phyloP scores from a whole-genome alignment of 495 filamentous ascomycete species.

The Hyaloscypha bicolor region DNA sequence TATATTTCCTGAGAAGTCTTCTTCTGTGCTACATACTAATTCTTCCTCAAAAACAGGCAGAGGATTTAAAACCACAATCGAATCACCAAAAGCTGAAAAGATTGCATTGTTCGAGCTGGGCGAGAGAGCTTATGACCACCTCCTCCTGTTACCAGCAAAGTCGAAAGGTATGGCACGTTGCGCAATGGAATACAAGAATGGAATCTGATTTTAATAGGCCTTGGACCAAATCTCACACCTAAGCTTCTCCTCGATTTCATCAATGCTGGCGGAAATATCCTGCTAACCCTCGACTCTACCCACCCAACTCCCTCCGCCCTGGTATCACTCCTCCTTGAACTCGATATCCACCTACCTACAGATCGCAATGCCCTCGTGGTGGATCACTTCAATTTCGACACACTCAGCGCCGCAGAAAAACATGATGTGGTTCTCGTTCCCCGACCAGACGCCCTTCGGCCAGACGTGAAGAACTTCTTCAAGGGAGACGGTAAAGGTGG shows the following conservation, averaged over 20 bases:
- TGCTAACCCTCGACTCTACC: slow-evolving; percentile 81
- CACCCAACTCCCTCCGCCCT: slow-evolving; percentile 73
- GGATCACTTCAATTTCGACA: slow-evolving; percentile 95
- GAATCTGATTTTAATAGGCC: slow-evolving; percentile 51
- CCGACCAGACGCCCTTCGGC: slow-evolving; percentile 58
- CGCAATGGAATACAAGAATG: slow-evolving; percentile 1
- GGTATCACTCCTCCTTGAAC: slow-evolving; percentile 82
- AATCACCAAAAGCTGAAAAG: slow-evolving; percentile 83
- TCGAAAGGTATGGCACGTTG: slow-evolving; percentile 68
- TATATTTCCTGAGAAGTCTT: not conserved
- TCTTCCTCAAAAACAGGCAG: slow-evolving; percentile 55
- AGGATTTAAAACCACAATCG: slow-evolving; percentile 77
- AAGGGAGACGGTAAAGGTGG: slow-evolving; percentile 53
- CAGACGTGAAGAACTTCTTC: slow-evolving; percentile 81
- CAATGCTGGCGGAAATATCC: slow-evolving; percentile 88
- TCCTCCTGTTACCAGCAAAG: slow-evolving; percentile 83
- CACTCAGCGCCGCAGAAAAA: slow-evolving; percentile 69
- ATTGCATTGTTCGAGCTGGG: slow-evolving; percentile 85
- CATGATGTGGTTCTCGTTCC: slow-evolving; percentile 88
- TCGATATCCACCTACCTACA: slow-evolving; percentile 85
- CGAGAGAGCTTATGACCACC: slow-evolving; percentile 86
- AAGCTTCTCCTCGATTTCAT: slow-evolving; percentile 88
- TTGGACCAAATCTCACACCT: slow-evolving; percentile 85
- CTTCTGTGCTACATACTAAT: slow-evolving; percentile 21
- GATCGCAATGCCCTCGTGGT: slow-evolving; percentile 83